These are phyloP conservation scores for Geranium brycei DNA, from an alignment of 345 rosid species.

Conservation along the genomic window DNA sequence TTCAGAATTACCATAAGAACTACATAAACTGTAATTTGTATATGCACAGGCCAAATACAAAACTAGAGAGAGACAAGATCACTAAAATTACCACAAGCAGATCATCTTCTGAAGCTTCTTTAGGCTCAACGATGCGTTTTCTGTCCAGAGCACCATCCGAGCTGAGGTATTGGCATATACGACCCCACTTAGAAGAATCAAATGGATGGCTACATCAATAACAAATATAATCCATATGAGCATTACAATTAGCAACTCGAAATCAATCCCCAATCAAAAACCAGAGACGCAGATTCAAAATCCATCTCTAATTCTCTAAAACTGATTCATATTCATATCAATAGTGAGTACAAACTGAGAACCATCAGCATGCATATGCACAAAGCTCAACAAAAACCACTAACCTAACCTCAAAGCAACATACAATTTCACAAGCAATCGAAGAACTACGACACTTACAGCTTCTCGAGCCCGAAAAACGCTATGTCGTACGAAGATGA, in stretches of 20 bases:
- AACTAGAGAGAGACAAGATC: background rate
- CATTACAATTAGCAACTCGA: background rate
- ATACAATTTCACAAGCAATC: background rate
- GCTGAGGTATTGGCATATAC: constrained; percentile 52
- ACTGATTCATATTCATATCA: too few relatives aligned
- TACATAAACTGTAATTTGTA: too few relatives aligned
- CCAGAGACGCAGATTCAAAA: too few relatives aligned
- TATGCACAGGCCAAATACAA: too few relatives aligned
- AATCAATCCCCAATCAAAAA: too few relatives aligned
- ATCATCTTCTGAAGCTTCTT: constrained; percentile 67
- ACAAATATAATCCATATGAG: background rate
- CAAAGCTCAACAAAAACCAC: too few relatives aligned
- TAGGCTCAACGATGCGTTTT: constrained; percentile 53
- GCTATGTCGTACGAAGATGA: constrained; percentile 60
- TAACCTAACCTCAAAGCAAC: background rate
- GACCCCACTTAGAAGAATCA: constrained; percentile 91
- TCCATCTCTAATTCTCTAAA: too few relatives aligned
- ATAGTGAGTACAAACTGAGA: too few relatives aligned
- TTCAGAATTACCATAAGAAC: too few relatives aligned
- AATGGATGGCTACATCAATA: constrained; percentile 64
- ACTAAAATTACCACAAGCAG: constrained; percentile 61
- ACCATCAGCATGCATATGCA: too few relatives aligned
- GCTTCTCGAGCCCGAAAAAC: constrained; percentile 78
- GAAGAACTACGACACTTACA: constrained; percentile 31
- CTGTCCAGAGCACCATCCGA: constrained; percentile 44